Conservation (phyloP, 1,284 basidiomycete genomes). For the Bondarzewia mesenterica region DNA sequence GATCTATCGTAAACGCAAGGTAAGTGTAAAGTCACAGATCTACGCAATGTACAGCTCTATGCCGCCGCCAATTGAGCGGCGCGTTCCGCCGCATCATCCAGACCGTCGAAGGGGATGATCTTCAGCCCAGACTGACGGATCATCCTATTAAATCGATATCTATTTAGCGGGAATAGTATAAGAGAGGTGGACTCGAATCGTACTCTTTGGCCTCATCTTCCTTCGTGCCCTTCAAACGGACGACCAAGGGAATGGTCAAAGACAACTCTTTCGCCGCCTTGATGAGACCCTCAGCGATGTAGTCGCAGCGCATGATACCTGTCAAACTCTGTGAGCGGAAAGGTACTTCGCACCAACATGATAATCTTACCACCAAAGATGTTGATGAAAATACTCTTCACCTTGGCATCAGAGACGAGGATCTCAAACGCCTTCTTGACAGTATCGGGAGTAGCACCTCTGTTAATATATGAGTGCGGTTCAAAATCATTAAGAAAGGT, state of each 20-base stretch:
- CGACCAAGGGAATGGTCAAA: constrained; percentile 83
- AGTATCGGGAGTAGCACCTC: constrained; percentile 95
- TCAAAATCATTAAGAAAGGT: background rate
- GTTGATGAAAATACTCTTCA: constrained; percentile 99
- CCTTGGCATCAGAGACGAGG: constrained; percentile 82
- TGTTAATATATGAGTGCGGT: constrained; percentile 21
- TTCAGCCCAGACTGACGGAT: constrained; percentile 89
- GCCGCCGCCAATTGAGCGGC: constrained; percentile 64
- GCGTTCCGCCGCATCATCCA: constrained; percentile 80
- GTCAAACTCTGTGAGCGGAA: constrained; percentile 14
- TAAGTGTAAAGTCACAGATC: background rate
- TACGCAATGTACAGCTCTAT: background rate
- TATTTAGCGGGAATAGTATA: constrained; percentile 1
- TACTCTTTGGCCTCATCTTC: constrained; percentile 93
- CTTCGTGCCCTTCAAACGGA: constrained; percentile 95
- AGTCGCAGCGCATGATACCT: constrained; percentile 98
- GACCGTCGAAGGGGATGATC: constrained; percentile 83
- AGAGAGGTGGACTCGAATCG: constrained; percentile 21
- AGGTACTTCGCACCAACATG: background rate
- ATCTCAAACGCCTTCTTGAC: constrained; percentile 99
- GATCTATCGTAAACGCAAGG: background rate
- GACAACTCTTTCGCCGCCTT: constrained; percentile 91
- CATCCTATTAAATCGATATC: constrained; percentile 45
- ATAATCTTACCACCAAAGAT: constrained; percentile 68
- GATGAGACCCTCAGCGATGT: constrained; percentile 96